A percentile compares a stretch with the other conserved stretches of the same genome.
phyloP scores from a whole-genome alignment of 192 early-diverging fungal genomes.

The Oehlia diaphana region DNA sequence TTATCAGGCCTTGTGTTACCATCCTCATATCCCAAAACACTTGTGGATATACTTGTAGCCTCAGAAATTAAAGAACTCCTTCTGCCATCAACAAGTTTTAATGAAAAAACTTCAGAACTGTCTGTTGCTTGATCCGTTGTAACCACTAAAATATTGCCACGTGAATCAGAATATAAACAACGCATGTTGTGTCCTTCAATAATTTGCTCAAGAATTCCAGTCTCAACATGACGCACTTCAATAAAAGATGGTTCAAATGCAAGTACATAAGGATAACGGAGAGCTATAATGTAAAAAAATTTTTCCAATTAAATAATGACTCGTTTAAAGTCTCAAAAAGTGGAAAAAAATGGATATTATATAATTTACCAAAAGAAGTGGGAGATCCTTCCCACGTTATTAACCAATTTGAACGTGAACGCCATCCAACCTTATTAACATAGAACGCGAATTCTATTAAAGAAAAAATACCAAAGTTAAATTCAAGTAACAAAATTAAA shows the following conservation, averaged over 20 bases:
- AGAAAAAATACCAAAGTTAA: background rate
- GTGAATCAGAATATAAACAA: conserved; percentile 22
- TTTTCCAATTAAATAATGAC: no score
- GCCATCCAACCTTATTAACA: conserved; percentile 83
- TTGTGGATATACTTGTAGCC: conserved; percentile 17
- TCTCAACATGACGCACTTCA: conserved; percentile 83
- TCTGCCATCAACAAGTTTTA: conserved; percentile 16
- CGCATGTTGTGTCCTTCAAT: conserved; percentile 44
- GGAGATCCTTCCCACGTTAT: conserved; percentile 89
- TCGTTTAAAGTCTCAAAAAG: no score
- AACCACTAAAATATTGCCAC: conserved; percentile 21
- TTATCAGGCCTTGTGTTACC: background rate
- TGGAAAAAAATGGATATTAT: background rate
- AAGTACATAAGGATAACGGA: conserved; percentile 80
- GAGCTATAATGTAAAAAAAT: conserved; percentile 39
- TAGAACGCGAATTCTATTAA: conserved; percentile 85
- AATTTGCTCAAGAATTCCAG: conserved; percentile 65
- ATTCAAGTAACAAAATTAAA: conserved; percentile 3
- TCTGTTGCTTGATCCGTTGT: conserved; percentile 20
- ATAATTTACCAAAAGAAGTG: conserved; percentile 61
- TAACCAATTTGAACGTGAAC: conserved; percentile 72
- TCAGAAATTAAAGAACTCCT: conserved; percentile 5
- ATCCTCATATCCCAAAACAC: background rate
- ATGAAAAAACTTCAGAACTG: conserved; percentile 28
- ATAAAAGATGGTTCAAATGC: conserved; percentile 91